Conservation (phyloP, 2,329 filamentous ascomycete genomes). For the Aureobasidium melanogenum region DNA sequence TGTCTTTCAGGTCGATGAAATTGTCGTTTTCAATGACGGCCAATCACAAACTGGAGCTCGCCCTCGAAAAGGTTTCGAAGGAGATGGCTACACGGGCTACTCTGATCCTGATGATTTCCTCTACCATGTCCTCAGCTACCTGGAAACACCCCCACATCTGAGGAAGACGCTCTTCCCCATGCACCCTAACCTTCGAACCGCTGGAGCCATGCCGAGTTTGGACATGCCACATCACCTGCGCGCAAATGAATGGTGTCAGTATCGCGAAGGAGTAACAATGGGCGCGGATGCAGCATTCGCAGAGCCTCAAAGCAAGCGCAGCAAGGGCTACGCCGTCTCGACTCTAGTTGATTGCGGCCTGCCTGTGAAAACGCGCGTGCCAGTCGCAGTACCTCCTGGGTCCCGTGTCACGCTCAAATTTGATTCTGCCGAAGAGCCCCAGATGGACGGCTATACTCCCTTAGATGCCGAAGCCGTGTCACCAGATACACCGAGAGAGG, state of each 20-base stretch:
- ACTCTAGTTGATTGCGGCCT: constrained; percentile 45
- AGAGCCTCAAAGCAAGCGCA: constrained; percentile 25
- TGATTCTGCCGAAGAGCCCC: constrained; percentile 33
- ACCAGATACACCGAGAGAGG: constrained; percentile 60
- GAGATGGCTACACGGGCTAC: constrained; percentile 53
- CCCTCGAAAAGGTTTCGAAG: constrained; percentile 25
- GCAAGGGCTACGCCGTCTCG: not conserved
- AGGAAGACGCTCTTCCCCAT: constrained; percentile 66
- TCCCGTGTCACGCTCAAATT: constrained; percentile 68
- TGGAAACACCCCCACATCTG: constrained; percentile 78
- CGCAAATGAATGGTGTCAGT: constrained; percentile 67
- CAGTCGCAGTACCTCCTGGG: constrained; percentile 55
- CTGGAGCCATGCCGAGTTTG: constrained; percentile 64
- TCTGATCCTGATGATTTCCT: constrained; percentile 73
- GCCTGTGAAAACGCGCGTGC: constrained; percentile 41
- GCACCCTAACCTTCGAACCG: constrained; percentile 67
- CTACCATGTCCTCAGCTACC: constrained; percentile 67
- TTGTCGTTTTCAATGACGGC: constrained; percentile 74
- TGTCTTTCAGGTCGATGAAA: constrained; percentile 77
- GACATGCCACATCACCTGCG: constrained; percentile 81
- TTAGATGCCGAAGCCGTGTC: constrained; percentile 52
- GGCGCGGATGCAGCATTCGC: constrained; percentile 8
- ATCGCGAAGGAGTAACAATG: constrained; percentile 66
- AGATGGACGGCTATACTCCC: constrained; percentile 15
- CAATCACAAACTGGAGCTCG: constrained; percentile 25